Evolutionary conservation across 2,329 filamentous ascomycete species (phyloP), one percentile per base, ranked within the genome.

Genomic region (Fusarium clavum): DNA sequence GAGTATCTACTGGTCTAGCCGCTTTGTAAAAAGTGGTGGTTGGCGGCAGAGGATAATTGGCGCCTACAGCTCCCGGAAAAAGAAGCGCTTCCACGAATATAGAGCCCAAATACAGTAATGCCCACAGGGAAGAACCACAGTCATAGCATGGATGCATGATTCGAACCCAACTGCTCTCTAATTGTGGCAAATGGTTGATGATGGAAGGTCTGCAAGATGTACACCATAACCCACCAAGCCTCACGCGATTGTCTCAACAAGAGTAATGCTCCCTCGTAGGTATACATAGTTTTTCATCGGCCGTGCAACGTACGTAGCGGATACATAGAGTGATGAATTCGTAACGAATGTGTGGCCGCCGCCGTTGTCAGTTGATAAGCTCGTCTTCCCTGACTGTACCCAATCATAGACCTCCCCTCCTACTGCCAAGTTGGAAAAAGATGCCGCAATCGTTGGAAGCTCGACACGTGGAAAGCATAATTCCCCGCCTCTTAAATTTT

Each of bases 381-480:
- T 27, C 12, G 44, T 25, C 41, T 51, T 45, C 22, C 40, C 32
- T 24, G 20, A 18, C 24, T 32, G 22, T 58, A 41, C n/a, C 53
- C 61, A 70, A 62, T 66, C 52, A 56, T 44, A 38, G 29, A n/a
- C 18, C 43, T n/a, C 25, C 46, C 41, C 27, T 43, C 11, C 6
- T 32, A 27, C 20, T 59, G 38, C 54, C 29, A 61, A 64, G 45
- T 51, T 55, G 43, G 34, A 55, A 30, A 32, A 48, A 49, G 61
- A 38, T 45, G 46, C 51, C 45, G 41, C 45, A 51, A 41, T 64
- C 40, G 38, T 25, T 67, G 24, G 24, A 56, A 51, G 58, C 38
- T 40, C 44, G 58, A 64, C 67, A 70, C 67, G 67, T 68, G 67
- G 67, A 67, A 54, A 41, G 18, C 12, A 30, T n/a, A 38, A 68